A percentile compares a stretch with the other conserved stretches of the same genome.
These are phyloP conservation scores for Lactarius sanguifluus DNA, from an alignment of 768 basidiomycete species.

Conservation along the genomic window DNA sequence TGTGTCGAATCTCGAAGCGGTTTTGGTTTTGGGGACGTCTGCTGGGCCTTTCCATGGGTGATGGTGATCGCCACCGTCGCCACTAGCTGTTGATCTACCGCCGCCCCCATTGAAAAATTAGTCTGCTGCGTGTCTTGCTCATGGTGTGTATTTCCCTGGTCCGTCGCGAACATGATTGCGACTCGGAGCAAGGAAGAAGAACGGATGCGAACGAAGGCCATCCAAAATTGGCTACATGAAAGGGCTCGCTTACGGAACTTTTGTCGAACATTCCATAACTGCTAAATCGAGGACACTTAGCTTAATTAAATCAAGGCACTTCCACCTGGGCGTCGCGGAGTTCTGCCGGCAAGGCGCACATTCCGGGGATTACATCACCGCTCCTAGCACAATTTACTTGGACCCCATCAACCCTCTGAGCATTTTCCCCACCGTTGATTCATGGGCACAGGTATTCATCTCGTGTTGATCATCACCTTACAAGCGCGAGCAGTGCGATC, in stretches of 20 bases:
- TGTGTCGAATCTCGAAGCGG: constrained; percentile 19
- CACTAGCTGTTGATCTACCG: neutral
- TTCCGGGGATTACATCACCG: constrained; percentile 29
- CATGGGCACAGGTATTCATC: neutral
- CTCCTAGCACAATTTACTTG: constrained; percentile 9
- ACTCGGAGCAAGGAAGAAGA: constrained; percentile 29
- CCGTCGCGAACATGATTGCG: constrained; percentile 18
- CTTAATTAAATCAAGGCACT: constrained; percentile 32
- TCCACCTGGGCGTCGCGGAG: constrained; percentile 26
- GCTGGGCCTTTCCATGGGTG: neutral
- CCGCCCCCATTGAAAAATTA: neutral
- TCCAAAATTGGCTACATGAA: constrained; percentile 31
- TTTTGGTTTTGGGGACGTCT: constrained; percentile 15
- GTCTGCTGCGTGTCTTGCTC: neutral
- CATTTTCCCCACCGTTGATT: neutral
- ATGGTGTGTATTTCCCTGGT: constrained; percentile 8
- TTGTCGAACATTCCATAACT: constrained; percentile 26
- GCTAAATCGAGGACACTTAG: constrained; percentile 29
- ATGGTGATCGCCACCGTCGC: neutral
- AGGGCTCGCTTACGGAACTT: constrained; percentile 20
- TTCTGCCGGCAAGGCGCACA: constrained; percentile 25
- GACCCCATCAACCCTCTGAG: neutral
- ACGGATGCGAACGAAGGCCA: constrained; percentile 24
- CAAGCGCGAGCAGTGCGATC: constrained; percentile 15
- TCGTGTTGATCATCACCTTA: constrained; percentile 14